Evolutionary conservation across 495 filamentous ascomycete genomes (phyloP).

Genomic region (Pyrenopolyporus hunteri): DNA sequence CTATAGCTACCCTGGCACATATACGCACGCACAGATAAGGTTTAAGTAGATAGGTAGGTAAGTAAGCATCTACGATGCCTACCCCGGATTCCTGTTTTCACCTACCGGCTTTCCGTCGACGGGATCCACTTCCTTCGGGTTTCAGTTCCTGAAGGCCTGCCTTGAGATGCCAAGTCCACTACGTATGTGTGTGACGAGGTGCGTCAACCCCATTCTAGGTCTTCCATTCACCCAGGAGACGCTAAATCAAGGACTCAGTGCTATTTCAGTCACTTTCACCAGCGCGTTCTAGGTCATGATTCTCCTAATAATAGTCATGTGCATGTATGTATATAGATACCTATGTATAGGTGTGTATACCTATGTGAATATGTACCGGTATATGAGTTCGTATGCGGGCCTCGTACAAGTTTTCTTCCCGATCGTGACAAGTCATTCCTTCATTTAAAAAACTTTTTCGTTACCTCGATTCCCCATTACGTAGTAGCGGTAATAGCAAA

Average conservation of each 20-base stretch:
- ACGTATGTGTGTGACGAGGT: conserved; percentile 8
- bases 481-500: conserved; percentile 14
- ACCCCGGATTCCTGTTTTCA: conserved; percentile 31
- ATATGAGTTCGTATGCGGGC: conserved; percentile 1
- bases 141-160: conserved; percentile 10
- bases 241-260: conserved; percentile 1
- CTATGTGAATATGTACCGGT: neutral
- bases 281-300: neutral
- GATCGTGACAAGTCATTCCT: conserved; percentile 28
- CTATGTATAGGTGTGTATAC: neutral
- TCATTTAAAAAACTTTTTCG: conserved; percentile 14
- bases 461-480: conserved; percentile 12
- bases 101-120: conserved; percentile 29
- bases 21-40: conserved; percentile 20
- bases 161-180: conserved; percentile 16
- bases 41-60: neutral
- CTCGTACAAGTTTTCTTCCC: conserved; percentile 18
- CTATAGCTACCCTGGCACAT: neutral
- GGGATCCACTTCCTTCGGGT: conserved; percentile 21
- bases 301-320: conserved; percentile 32
- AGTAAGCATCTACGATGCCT: conserved; percentile 9
- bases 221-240: conserved; percentile 27
- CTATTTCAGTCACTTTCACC: conserved; percentile 7
- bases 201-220: neutral
- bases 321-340: neutral